phyloP scores from a whole-genome alignment of 2,329 filamentous ascomycete species.

The Leptodontidium sp. region DNA sequence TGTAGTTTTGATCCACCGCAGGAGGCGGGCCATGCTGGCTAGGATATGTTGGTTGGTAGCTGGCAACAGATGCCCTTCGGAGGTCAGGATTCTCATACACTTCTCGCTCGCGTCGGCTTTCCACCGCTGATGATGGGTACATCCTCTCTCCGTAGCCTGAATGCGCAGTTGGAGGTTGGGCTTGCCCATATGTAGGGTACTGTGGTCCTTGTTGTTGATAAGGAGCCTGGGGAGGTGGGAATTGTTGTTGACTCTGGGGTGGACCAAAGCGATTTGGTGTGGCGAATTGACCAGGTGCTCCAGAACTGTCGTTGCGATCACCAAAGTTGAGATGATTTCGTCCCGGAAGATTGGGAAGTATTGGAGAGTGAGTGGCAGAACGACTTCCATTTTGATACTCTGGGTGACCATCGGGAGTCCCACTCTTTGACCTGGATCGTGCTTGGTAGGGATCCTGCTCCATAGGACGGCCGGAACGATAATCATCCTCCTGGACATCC shows the following conservation, averaged over 20 bases:
- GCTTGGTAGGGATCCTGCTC: slow-evolving; percentile 44
- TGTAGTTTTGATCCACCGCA: slow-evolving; percentile 33
- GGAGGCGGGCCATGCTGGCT: slow-evolving; percentile 25
- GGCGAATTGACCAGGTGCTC: slow-evolving; percentile 32
- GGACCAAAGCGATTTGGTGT: neutral
- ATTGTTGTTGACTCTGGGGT: slow-evolving; percentile 34
- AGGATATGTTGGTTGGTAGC: slow-evolving; percentile 10
- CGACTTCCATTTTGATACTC: slow-evolving; percentile 24
- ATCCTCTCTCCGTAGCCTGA: neutral
- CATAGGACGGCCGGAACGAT: slow-evolving; percentile 49
- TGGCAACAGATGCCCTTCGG: slow-evolving; percentile 32
- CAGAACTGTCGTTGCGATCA: slow-evolving; percentile 20
- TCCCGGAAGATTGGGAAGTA: slow-evolving; percentile 38
- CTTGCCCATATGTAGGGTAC: neutral
- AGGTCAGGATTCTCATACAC: slow-evolving; percentile 37
- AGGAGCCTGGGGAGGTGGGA: slow-evolving; percentile 38
- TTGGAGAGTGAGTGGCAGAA: slow-evolving; percentile 25
- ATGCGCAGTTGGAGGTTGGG: slow-evolving; percentile 7
- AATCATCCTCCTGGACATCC: slow-evolving; percentile 69
- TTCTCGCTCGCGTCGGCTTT: slow-evolving; percentile 26
- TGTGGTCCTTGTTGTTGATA: slow-evolving; percentile 29
- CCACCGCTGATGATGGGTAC: slow-evolving; percentile 2
- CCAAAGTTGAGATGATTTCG: slow-evolving; percentile 48
- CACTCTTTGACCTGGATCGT: slow-evolving; percentile 40
- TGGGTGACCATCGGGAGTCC: slow-evolving; percentile 14